Conservation (phyloP, 306 rosid genomes). For the Luffa acutangula region DNA sequence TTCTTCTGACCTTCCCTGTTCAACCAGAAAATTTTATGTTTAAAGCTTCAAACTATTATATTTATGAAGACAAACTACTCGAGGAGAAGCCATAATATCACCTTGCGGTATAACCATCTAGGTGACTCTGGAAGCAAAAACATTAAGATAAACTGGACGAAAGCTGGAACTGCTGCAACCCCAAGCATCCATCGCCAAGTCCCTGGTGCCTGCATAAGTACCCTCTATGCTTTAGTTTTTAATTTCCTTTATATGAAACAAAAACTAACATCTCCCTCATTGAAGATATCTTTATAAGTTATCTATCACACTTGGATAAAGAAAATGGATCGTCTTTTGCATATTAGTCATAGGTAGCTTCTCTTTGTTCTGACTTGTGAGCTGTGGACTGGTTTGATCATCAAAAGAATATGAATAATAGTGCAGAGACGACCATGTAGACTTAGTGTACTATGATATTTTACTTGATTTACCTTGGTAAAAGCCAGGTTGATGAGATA, state of each 20-base stretch:
- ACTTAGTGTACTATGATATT: not conserved
- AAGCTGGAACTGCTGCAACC: conserved; percentile 56
- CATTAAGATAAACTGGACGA: conserved; percentile 61
- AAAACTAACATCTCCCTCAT: not conserved
- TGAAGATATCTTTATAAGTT: not conserved
- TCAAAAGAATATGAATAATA: not conserved
- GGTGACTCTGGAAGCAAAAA: conserved; percentile 76
- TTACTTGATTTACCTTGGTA: conserved; percentile 31
- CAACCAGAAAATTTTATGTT: not conserved
- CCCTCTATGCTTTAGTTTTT: not conserved
- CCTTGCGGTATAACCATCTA: conserved; percentile 74
- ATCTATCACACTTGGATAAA: not conserved
- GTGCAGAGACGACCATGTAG: not conserved
- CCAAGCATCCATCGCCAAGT: conserved; percentile 97
- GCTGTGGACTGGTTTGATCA: not conserved
- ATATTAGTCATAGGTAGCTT: not conserved
- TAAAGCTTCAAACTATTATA: not conserved
- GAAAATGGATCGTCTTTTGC: not conserved
- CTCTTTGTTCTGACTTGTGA: not conserved
- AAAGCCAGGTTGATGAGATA: conserved; percentile 72
- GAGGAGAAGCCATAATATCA: conserved; percentile 5
- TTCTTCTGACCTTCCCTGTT: conserved; percentile 43
- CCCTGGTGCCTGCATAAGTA: conserved; percentile 34
- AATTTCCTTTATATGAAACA: not conserved
- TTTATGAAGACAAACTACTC: not conserved